Percentiles rank a stretch among this genome's conserved stretches.
phyloP scores from a whole-genome alignment of 768 basidiomycete species.

The Mycena latifolia region DNA sequence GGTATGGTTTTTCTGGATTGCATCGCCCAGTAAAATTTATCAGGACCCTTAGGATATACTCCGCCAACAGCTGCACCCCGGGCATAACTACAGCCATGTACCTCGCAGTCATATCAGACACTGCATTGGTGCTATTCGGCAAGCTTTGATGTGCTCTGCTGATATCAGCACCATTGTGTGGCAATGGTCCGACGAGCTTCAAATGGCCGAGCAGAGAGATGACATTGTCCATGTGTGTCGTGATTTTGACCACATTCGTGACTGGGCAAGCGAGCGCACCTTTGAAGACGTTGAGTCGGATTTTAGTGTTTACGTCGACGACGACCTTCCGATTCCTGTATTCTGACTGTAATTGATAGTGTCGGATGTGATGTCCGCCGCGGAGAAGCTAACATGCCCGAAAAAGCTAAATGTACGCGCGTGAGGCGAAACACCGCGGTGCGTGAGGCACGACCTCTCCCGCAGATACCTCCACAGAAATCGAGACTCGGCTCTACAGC shows the following conservation, averaged over 20 bases:
- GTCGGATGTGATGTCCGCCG: no score
- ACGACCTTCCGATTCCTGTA: not conserved
- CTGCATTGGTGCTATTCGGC: constrained; percentile 42
- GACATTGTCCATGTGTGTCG: constrained; percentile 20
- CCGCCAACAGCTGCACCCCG: constrained; percentile 36
- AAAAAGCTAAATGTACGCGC: no score
- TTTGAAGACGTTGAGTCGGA: not conserved
- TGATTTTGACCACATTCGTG: not conserved
- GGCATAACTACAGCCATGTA: constrained; percentile 36
- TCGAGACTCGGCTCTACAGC: no score
- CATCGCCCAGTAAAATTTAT: not conserved
- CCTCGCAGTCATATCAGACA: constrained; percentile 28
- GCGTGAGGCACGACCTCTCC: no score
- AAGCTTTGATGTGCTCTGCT: constrained; percentile 40
- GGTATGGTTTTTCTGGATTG: constrained; percentile 31
- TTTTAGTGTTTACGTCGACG: not conserved
- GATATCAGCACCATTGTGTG: constrained; percentile 39
- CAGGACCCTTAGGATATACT: constrained; percentile 33
- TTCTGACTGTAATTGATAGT: no score
- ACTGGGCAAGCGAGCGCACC: not conserved
- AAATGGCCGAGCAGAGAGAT: constrained; percentile 11
- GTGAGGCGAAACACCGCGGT: no score
- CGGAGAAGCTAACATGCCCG: no score
- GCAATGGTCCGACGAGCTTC: constrained; percentile 14
- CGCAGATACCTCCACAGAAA: no score